Conservation (phyloP, 352 stramenopile genomes). For the Phytophthora tentaculata region DNA sequence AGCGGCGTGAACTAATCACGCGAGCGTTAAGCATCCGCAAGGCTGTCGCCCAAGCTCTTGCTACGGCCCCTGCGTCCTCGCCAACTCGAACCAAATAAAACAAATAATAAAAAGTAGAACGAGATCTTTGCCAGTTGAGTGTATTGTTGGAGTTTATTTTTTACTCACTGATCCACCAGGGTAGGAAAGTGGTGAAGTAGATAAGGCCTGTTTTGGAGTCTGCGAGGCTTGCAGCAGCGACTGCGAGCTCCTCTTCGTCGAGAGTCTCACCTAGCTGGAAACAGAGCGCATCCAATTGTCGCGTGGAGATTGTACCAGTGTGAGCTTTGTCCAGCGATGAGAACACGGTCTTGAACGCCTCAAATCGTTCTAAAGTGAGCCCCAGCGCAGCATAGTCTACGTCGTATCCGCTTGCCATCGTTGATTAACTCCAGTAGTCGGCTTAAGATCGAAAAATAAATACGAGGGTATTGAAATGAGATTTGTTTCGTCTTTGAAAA, state of each 20-base stretch:
- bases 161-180: conserved; percentile 70
- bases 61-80: conserved; percentile 14
- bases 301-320: conserved; percentile 57
- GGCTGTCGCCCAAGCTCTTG: conserved; percentile 43
- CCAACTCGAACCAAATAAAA: conserved; percentile 19
- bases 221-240: conserved; percentile 53
- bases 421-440: too few species aligned
- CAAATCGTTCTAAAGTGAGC: conserved; percentile 54
- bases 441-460: too few species aligned
- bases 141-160: neutral
- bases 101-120: neutral
- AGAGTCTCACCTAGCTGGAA: conserved; percentile 66
- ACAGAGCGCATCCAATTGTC: conserved; percentile 63
- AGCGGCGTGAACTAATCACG: conserved; percentile 68
- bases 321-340: conserved; percentile 53
- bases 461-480: too few species aligned
- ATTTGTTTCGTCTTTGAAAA: too few species aligned
- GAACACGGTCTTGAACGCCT: conserved; percentile 69
- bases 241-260: conserved; percentile 60
- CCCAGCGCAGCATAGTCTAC: conserved; percentile 58
- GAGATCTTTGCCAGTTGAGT: neutral
- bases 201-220: conserved; percentile 63
- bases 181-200: conserved; percentile 66
- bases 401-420: conserved; percentile 44
- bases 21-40: conserved; percentile 59